phyloP scores from a whole-genome alignment of 306 rosid species.

The Styphnolobium japonicum region DNA sequence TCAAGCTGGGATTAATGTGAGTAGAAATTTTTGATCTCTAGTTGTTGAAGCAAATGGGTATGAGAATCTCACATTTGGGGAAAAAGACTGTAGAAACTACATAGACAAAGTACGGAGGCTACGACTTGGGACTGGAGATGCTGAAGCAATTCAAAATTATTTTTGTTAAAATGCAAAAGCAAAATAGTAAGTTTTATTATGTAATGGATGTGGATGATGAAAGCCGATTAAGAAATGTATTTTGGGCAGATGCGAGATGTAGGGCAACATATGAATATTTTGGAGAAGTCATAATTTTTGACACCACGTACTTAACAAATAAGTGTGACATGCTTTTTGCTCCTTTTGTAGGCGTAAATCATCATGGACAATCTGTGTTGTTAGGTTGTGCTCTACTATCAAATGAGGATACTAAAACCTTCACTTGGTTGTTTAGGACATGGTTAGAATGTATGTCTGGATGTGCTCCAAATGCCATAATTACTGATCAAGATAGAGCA shows the following conservation, averaged over 20 bases:
- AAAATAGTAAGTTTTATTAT: not conserved
- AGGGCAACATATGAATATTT: not conserved
- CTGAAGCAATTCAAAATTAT: not conserved
- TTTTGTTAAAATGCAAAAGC: not conserved
- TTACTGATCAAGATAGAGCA: slow-evolving; percentile 17
- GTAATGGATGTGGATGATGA: too few species aligned
- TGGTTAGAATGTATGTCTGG: not conserved
- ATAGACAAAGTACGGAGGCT: not conserved
- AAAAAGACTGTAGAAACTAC: not conserved
- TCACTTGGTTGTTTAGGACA: too few species aligned
- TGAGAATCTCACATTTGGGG: not conserved
- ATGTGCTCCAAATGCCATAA: slow-evolving; percentile 26
- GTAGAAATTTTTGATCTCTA: not conserved
- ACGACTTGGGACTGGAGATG: not conserved
- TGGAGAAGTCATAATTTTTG: slow-evolving; percentile 28
- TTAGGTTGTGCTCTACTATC: too few species aligned
- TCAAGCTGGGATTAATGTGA: not conserved
- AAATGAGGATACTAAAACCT: too few species aligned
- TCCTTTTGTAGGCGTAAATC: slow-evolving; percentile 3
- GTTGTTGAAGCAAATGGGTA: not conserved
- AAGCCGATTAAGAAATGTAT: too few species aligned
- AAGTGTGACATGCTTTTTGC: not conserved
- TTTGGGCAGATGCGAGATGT: not conserved
- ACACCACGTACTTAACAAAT: not conserved
- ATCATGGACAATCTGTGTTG: too few species aligned